Conservation (phyloP, 2,329 filamentous ascomycete species). For the Colletotrichum musae region DNA sequence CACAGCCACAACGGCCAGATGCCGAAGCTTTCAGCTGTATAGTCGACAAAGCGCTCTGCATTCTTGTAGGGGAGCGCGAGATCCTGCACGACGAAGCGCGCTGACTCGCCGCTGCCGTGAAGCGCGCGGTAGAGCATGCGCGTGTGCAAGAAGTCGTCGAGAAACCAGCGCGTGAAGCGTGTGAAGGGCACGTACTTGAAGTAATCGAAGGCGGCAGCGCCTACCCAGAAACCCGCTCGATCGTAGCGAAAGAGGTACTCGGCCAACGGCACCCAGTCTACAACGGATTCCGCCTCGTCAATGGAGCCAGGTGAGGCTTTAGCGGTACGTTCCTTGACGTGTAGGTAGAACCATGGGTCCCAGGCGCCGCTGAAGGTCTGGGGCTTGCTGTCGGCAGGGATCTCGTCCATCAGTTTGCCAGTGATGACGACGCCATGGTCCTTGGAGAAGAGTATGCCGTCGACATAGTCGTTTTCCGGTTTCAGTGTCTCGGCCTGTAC, state of each 20-base stretch:
- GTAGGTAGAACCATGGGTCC: slow-evolving; percentile 84
- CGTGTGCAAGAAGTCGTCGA: slow-evolving; percentile 75
- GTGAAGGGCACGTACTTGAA: slow-evolving; percentile 75
- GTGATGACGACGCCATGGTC: slow-evolving; percentile 72
- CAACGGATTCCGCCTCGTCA: slow-evolving; percentile 58
- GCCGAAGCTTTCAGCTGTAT: slow-evolving; percentile 60
- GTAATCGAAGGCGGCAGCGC: slow-evolving; percentile 73
- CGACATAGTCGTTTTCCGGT: slow-evolving; percentile 73
- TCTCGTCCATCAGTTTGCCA: slow-evolving; percentile 68
- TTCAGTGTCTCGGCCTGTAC: slow-evolving; percentile 60
- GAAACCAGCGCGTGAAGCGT: slow-evolving; percentile 69
- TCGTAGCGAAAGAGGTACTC: slow-evolving; percentile 83
- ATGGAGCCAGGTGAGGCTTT: slow-evolving; percentile 55
- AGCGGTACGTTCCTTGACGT: slow-evolving; percentile 56
- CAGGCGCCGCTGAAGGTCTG: slow-evolving; percentile 68
- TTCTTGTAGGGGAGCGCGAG: slow-evolving; percentile 65
- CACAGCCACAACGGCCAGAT: slow-evolving; percentile 73
- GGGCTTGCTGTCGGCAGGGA: slow-evolving; percentile 52
- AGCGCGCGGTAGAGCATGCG: slow-evolving; percentile 77
- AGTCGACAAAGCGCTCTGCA: slow-evolving; percentile 60
- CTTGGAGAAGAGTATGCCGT: slow-evolving; percentile 75
- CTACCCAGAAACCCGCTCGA: slow-evolving; percentile 79
- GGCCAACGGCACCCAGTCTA: slow-evolving; percentile 72
- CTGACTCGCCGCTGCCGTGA: slow-evolving; percentile 64
- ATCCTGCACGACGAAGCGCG: slow-evolving; percentile 76